Evolutionary conservation across 306 rosid species (phyloP).

Genomic region (Vigna mungo): DNA sequence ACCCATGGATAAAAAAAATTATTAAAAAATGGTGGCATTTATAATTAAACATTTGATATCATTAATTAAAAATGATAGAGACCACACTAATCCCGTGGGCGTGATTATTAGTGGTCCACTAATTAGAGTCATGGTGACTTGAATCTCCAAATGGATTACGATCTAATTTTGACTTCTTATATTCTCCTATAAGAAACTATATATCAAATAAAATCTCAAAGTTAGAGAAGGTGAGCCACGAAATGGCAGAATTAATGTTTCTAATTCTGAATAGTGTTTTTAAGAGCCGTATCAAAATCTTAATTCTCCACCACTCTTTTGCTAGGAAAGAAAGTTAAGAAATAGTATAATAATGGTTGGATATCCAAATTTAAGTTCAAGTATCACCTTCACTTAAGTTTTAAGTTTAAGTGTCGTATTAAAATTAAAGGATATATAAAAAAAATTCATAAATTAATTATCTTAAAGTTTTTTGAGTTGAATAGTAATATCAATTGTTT

Average conservation of each 20-base stretch:
- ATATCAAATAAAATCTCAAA: background rate
- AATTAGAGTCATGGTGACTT: slow-evolving; percentile 23
- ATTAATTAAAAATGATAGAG: slow-evolving; percentile 33
- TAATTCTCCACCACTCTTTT: slow-evolving; percentile 18
- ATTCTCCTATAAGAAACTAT: background rate
- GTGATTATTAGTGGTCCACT: slow-evolving; percentile 45
- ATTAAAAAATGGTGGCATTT: slow-evolving; percentile 11
- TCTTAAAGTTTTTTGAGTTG: rapidly evolving
- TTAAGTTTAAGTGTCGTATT: too few species aligned
- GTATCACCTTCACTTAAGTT: too few species aligned
- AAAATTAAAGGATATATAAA: too few species aligned
- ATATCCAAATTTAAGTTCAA: too few species aligned
- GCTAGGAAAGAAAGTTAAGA: background rate
- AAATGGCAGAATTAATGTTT: slow-evolving; percentile 14
- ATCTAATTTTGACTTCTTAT: background rate
- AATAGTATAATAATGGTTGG: background rate
- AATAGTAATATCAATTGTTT: too few species aligned
- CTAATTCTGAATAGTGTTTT: background rate
- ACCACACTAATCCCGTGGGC: slow-evolving; percentile 35
- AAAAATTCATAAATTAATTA: too few species aligned
- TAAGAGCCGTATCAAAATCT: too few species aligned
- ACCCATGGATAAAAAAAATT: background rate
- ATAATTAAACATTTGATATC: slow-evolving; percentile 24
- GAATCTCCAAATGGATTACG: slow-evolving; percentile 20
- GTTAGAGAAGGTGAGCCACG: background rate